A percentile compares a stretch with the other conserved stretches of the same genome.
These are phyloP conservation scores for Exidia glandulosa DNA, from an alignment of 768 basidiomycete species.

Conservation along the genomic window DNA sequence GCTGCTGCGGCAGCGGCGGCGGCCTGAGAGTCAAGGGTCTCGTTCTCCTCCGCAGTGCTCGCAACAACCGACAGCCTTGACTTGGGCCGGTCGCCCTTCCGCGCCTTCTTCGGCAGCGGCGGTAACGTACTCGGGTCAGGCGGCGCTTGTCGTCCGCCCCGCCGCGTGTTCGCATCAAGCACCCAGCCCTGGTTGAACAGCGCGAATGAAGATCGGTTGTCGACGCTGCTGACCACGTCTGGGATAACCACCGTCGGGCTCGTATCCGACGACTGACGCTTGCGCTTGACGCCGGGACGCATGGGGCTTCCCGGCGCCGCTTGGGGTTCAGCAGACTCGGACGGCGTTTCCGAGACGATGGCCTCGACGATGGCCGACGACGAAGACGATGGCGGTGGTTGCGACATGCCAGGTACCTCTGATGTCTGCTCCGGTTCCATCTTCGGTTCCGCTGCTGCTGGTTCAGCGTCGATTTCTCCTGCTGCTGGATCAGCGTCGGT, in stretches of 20 bases:
- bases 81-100: conserved; percentile 17
- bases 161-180: conserved; percentile 58
- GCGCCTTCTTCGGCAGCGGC: conserved; percentile 46
- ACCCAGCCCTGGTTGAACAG: conserved; percentile 87
- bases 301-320: conserved; percentile 22
- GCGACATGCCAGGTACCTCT: background rate
- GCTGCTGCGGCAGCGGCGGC: background rate
- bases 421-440: background rate
- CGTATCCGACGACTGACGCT: background rate
- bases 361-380: background rate
- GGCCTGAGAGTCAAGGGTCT: conserved; percentile 3
- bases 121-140: conserved; percentile 36
- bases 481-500: too few relatives aligned
- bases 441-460: background rate
- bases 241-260: conserved; percentile 19
- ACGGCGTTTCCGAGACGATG: background rate
- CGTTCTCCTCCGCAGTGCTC: conserved; percentile 8
- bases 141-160: conserved; percentile 43
- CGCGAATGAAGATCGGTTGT: conserved; percentile 60
- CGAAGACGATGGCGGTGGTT: background rate
- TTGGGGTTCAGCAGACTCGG: background rate
- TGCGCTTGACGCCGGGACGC: conserved; percentile 16
- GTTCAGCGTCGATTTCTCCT: too few relatives aligned
- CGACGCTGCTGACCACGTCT: conserved; percentile 59
- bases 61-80: conserved; percentile 4